Evolutionary conservation across 2,329 filamentous ascomycete genomes (phyloP).

Genomic region (Phaeosphaeria sp.): DNA sequence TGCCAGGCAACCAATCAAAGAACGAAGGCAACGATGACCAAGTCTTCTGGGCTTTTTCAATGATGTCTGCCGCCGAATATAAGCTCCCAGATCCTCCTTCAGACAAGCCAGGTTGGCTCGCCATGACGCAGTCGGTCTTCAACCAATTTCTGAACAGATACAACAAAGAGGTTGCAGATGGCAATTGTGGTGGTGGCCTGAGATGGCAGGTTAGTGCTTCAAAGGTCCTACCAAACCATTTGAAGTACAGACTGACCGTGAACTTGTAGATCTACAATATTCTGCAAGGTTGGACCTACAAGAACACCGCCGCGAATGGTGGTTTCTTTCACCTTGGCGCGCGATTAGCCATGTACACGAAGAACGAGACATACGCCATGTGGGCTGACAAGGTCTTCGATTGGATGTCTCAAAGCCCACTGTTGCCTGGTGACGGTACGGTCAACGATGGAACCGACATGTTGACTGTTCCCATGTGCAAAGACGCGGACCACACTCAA

Average conservation of each 20-base stretch:
- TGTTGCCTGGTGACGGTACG: constrained; percentile 32
- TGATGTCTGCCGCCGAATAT: constrained; percentile 63
- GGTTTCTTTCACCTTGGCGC: constrained; percentile 49
- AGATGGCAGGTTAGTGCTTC: constrained; percentile 31
- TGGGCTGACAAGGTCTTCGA: constrained; percentile 47
- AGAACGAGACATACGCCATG: constrained; percentile 44
- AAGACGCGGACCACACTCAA: constrained; percentile 36
- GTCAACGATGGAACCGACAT: constrained; percentile 40
- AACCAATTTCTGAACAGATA: constrained; percentile 47
- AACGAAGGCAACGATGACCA: constrained; percentile 64
- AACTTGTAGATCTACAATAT: constrained; percentile 39
- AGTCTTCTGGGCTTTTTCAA: constrained; percentile 64
- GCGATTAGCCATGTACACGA: constrained; percentile 46
- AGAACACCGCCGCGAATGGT: constrained; percentile 49
- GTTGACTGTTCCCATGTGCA: constrained; percentile 28
- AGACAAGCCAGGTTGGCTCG: constrained; percentile 52
- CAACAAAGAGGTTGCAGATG: constrained; percentile 30
- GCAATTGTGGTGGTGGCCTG: constrained; percentile 43
- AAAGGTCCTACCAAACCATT: neutral
- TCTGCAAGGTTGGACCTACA: constrained; percentile 47
- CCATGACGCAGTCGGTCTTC: constrained; percentile 51
- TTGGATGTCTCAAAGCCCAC: constrained; percentile 39
- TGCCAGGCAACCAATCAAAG: constrained; percentile 46
- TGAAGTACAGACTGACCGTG: neutral
- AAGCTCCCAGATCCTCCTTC: constrained; percentile 53